phyloP scores from a whole-genome alignment of 768 basidiomycete species.

The Pisolithus orientalis region DNA sequence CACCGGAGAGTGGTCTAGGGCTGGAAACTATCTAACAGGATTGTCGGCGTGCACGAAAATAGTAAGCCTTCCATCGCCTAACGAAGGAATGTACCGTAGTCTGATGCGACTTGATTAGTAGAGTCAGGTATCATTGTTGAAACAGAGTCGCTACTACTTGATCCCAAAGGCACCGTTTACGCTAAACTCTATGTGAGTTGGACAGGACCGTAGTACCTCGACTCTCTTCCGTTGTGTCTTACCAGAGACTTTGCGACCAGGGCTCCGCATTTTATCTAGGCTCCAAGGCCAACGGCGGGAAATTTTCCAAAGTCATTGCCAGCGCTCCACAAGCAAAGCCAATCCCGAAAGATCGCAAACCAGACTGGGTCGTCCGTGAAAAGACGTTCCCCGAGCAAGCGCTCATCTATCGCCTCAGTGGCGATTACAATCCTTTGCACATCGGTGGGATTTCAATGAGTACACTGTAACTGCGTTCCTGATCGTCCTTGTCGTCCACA shows the following conservation, averaged over 20 bases:
- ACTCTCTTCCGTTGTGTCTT: neutral
- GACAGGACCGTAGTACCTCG: neutral
- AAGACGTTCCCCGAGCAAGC: conserved; percentile 64
- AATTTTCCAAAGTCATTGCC: conserved; percentile 57
- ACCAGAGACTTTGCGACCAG: conserved; percentile 25
- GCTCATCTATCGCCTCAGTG: conserved; percentile 63
- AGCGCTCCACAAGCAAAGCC: conserved; percentile 55
- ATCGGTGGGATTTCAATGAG: conserved; percentile 39
- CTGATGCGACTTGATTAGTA: conserved; percentile 20
- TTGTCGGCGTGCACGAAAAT: conserved; percentile 74
- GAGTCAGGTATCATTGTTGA: conserved; percentile 74
- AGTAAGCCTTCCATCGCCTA: conserved; percentile 40
- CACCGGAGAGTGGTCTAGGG: conserved; percentile 71
- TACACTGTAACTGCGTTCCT: neutral
- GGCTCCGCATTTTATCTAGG: conserved; percentile 66
- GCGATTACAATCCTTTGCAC: conserved; percentile 77
- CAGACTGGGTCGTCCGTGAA: conserved; percentile 57
- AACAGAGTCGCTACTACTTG: conserved; percentile 55
- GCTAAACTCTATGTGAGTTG: conserved; percentile 54
- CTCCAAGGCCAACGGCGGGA: conserved; percentile 54
- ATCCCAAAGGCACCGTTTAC: conserved; percentile 52
- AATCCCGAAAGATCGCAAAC: conserved; percentile 52
- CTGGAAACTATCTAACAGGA: conserved; percentile 65
- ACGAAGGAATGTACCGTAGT: neutral
- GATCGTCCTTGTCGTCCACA: neutral